Base-by-base conservation (phyloP, 192 early-diverging fungal species). In the Neocallimastix lanati region DNA sequence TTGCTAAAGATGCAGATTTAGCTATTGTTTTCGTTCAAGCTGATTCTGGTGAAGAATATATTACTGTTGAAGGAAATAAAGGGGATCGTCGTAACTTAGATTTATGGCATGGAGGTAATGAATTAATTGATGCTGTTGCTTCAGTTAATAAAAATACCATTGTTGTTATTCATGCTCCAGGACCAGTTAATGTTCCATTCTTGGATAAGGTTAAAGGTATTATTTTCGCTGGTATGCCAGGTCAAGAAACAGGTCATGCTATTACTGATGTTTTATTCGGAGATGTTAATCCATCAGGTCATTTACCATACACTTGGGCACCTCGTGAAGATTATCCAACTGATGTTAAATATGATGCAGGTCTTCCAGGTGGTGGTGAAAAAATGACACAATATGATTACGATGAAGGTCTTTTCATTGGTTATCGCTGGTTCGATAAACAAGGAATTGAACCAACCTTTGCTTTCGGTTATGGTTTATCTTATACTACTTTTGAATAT, bases 261-360 rank as follows among this genome's bases (percentile, higher is more conserved):
- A 79, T 92, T 76, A 90, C 91, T 38, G 90, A 92, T 78, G 86
- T 92, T n/a, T 81, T 92, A 3, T 92, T 91, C 82, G 91, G 91
- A 28, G 81, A 87, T 50, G 85, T 91, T 77, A 92, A 91, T 80
- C 91, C 91, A 15, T 88, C 87, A 37, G 90, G 90, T 27, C 82
- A 88, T 27, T 84, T 92, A 16, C 91, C 91, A 27, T 92, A 90
- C 82, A 92, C 89, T 29, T 33, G 30, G 30, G 30, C 30, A 33
- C 30, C 30, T 6, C 30, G 30, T 33, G 30, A 33, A 33, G 30
- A 33, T 33, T 33, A 33, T 33, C 30, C 30, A 33, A 33, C 30
- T 11, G 30, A 33, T 33, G 30, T 33, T 33, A 33, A 33, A 33
- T 33, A 33, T 33, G 30, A 33, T 6, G 4, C 30, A 33, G 30